Base-by-base conservation (phyloP, 805 yeast species). In the Lipomyces mesembrius region DNA sequence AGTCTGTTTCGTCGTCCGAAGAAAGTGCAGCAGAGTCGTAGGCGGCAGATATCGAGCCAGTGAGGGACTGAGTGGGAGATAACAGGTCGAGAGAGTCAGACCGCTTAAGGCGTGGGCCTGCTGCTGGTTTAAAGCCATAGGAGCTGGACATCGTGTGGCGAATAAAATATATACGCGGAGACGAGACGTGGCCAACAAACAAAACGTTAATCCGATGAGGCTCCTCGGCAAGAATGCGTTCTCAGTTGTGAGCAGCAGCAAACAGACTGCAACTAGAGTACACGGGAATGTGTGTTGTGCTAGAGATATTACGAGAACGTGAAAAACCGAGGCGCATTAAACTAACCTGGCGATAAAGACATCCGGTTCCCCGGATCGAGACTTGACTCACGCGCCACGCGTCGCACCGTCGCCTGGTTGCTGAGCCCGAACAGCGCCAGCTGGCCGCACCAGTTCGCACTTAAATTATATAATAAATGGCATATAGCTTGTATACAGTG, bases 1-100 rank as follows among this genome's bases (percentile, higher is more conserved):
- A 56, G 43, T 46, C 57, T 3, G 59, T 59, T 17, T 67, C 71
- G 58, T 67, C 71, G 59, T 65, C 69, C 14, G 67, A 62, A 2
- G 63, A 57, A 11, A 60, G 43, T 2, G 62, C 61, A 6, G 71
- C 43, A 3, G 70, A 37, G 66, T 67, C 69, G 60, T 58, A 59
- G n/a, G 56, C 39, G 22, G 49, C 60, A n/a, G 32, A 27, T 14
- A 65, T 22, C 7, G 71, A 67, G 17, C 70, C 71, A 3, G 62
- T 35, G 49, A 68, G 34, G 8, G 71, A 68, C 60, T 66, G 71
- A 2, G 67, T 66, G 7, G 71, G 71, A 43, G 71, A 68, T 9
- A 68, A 58, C 39, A 68, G 63, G 29, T 68, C 71, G 11, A 68
- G 62, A 9, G 71, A 68, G 60, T 68, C 71, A 20, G 67, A 62